A percentile compares a stretch with the other conserved stretches of the same genome.
Evolutionary conservation across 768 basidiomycete species (phyloP).

Genomic region (Suillus placidus): DNA sequence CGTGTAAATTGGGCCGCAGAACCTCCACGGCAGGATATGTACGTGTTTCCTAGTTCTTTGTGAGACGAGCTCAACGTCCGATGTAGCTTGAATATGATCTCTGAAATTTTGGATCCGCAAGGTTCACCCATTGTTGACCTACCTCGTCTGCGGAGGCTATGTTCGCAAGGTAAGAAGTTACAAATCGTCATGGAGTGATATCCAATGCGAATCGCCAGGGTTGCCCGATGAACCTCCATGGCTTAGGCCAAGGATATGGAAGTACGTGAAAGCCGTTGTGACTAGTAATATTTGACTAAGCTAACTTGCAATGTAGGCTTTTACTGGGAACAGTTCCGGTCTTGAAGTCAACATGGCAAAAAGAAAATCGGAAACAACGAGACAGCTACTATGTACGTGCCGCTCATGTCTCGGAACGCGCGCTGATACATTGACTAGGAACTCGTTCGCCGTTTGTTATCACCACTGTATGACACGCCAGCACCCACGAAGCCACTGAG

Average conservation of each 20-base stretch:
- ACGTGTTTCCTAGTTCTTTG: slow-evolving; percentile 22
- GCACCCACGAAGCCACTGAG: slow-evolving; percentile 43
- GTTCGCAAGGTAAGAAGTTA: slow-evolving; percentile 54
- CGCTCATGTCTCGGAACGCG: neutral
- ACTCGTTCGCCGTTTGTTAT: slow-evolving; percentile 64
- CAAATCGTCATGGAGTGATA: neutral
- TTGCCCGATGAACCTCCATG: slow-evolving; percentile 75
- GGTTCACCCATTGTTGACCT: slow-evolving; percentile 58
- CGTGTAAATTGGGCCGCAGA: slow-evolving; percentile 65
- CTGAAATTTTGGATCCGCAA: slow-evolving; percentile 60
- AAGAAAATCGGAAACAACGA: slow-evolving; percentile 59
- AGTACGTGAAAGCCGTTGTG: slow-evolving; percentile 44
- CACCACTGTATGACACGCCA: slow-evolving; percentile 51
- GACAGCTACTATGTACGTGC: slow-evolving; percentile 71
- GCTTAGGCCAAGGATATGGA: slow-evolving; percentile 80
- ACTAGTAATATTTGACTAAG: slow-evolving; percentile 10
- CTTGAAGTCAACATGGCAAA: slow-evolving; percentile 60
- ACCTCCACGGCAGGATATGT: slow-evolving; percentile 65
- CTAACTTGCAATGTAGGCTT: slow-evolving; percentile 42
- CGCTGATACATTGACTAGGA: slow-evolving; percentile 47
- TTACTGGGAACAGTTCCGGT: slow-evolving; percentile 64
- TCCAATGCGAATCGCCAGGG: slow-evolving; percentile 41
- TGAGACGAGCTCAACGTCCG: slow-evolving; percentile 13
- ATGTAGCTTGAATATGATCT: slow-evolving; percentile 45
- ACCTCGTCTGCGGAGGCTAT: slow-evolving; percentile 54